Evolutionary conservation across 2,329 filamentous ascomycete genomes (phyloP).

Genomic region (Epichloe bromicola): DNA sequence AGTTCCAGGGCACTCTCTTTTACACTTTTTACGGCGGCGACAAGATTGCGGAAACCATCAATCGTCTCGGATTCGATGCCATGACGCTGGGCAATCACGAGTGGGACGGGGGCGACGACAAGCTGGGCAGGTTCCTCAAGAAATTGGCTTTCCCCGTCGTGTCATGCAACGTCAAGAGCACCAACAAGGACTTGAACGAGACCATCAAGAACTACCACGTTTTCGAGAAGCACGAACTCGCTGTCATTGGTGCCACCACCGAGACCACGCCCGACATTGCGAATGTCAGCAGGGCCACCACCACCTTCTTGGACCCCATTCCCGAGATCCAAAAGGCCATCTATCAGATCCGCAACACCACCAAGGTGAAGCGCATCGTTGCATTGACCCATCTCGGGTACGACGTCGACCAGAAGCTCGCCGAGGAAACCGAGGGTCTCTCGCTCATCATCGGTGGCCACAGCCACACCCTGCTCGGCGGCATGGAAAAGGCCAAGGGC

Average conservation of each 20-base stretch:
- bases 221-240: constrained; percentile 46
- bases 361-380: constrained; percentile 50
- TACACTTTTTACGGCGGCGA: constrained; percentile 53
- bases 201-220: constrained; percentile 54
- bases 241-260: constrained; percentile 47
- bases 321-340: constrained; percentile 47
- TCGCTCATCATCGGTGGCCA: constrained; percentile 56
- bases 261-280: constrained; percentile 34
- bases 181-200: constrained; percentile 43
- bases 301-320: constrained; percentile 44
- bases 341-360: constrained; percentile 46
- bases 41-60: constrained; percentile 55
- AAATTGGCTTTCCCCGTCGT: constrained; percentile 54
- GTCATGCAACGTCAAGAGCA: constrained; percentile 49
- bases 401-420: constrained; percentile 48
- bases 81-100: constrained; percentile 59
- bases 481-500: constrained; percentile 43
- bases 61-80: constrained; percentile 51
- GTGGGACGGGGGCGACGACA: constrained; percentile 51
- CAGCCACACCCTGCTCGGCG: constrained; percentile 45
- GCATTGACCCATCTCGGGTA: constrained; percentile 57
- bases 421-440: constrained; percentile 46
- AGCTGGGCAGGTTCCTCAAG: constrained; percentile 45
- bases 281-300: constrained; percentile 45
- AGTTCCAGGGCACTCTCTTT: constrained; percentile 57